These are phyloP conservation scores for Coccomyxa sp. DNA, from an alignment of 139 green algal species.

Conservation along the genomic window DNA sequence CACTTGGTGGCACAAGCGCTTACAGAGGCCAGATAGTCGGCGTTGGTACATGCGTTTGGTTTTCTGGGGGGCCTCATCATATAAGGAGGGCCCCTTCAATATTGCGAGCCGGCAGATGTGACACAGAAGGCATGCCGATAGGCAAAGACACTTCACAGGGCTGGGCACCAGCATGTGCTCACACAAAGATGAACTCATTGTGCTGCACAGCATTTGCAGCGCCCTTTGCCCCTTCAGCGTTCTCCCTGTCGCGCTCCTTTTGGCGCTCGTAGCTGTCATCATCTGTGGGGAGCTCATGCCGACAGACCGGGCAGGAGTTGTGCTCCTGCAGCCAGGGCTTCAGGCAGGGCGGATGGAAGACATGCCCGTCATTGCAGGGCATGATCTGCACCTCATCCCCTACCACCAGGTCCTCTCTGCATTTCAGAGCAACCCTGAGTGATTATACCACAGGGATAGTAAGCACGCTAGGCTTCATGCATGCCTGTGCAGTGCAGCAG, in stretches of 20 bases:
- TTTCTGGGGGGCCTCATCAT: no score
- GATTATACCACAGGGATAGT: neutral
- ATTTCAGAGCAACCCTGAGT: conserved; percentile 1
- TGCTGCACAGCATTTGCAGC: conserved; percentile 65
- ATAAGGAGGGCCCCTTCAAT: no score
- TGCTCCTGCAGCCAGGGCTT: conserved; percentile 62
- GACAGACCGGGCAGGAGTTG: conserved; percentile 68
- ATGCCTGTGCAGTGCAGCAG: neutral
- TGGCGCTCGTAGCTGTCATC: conserved; percentile 64
- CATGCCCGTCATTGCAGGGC: conserved; percentile 59
- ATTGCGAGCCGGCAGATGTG: no score
- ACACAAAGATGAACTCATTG: conserved; percentile 81
- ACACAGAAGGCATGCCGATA: no score
- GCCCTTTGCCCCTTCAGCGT: conserved; percentile 48
- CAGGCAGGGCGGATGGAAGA: conserved; percentile 72
- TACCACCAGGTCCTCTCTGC: conserved; percentile 43
- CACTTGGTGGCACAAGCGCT: no score
- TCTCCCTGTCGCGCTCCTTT: conserved; percentile 61
- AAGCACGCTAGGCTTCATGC: neutral
- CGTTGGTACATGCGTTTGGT: no score
- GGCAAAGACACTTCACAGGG: no score
- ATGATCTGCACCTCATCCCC: conserved; percentile 64
- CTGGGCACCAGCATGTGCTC: no score
- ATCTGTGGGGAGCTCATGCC: conserved; percentile 59
- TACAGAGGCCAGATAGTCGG: no score